Evolutionary conservation across 495 filamentous ascomycete species (phyloP), one percentile per base, ranked within the genome.

Genomic region (Ramalina intermedia): DNA sequence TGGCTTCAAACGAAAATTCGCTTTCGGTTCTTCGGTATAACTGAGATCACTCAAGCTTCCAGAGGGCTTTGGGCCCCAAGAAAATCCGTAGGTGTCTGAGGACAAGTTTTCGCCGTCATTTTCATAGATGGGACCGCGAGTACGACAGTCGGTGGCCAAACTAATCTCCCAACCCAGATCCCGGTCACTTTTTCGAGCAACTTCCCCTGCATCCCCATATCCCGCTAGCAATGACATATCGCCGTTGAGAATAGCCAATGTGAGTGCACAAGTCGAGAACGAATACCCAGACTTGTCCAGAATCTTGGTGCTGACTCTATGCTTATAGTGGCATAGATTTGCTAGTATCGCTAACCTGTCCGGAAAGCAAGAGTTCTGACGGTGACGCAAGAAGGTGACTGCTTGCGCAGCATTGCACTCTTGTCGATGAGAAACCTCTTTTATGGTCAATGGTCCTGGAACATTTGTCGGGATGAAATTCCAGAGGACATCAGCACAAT

Each of bases 361-460:
- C 39, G 49, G 44, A n/a, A 46, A 36, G 16, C 37, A 36, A 37
- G 49, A 51, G 29, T 51, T 51, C 17, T 38, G 36, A 17, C 52
- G 49, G 16, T 39, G 21, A 20, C 27, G 8, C 21, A 55, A 40
- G 35, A 46, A 55, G 6, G 39, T 39, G 1, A 55, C 13, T 13
- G 52, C 52, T 27, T 52, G n/a, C 2, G 52, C 49, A 52, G 48
- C 49, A 35, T 55, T 55, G 52, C 49, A 52, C 26, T 27, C 14
- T 35, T 46, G 41, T 18, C 51, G 51, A 17, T 52, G 40, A 38
- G 48, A 50, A 2, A 14, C 7, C 5, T 40, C 47, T 35, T 47
- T 13, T 29, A 4, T 46, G 3, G 37, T 8, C 12, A 1, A 41
- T 12, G 12, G 3, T 24, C 29, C 37, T 21, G 48, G 52, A 2